Evolutionary conservation across 1,284 basidiomycete genomes (phyloP), one percentile per base, ranked within the genome.

Genomic region (Puccinia triticina): DNA sequence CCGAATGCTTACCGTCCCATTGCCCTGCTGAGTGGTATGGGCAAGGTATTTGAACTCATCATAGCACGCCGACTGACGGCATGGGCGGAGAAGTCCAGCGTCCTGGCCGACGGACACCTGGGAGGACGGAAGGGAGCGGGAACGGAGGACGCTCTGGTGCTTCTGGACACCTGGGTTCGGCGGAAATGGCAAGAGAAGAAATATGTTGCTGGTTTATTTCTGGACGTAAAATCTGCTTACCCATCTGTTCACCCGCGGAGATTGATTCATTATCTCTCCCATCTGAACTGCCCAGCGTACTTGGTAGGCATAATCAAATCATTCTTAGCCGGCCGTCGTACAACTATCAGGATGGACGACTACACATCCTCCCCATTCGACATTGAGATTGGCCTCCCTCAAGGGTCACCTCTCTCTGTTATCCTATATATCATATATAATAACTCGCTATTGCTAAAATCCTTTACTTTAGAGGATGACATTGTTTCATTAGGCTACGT

Each of bases 351-450:
- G 37, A 48, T 76, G 18, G 50, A 57, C 18, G n/a, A 57, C 55
- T 76, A 59, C 40, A 26, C 26, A 10, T 76, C 74, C 18, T 21
- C 10, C 59, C 48, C 50, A 4, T 55, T 55, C 23, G 26, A 14
- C 21, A 21, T 43, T 43, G 40, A 4, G 12, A 43, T 43, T 12
- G 40, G 40, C 40, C 40, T 43, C 40, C 40, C 40, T 57, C 14
- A 59, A 23, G 74, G 50, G 23, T 76, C 55, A 2, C 74, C 53
- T 11, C 40, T 76, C 1, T 76, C 74, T 23, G 50, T 59, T 59
- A 55, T 40, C 26, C 26, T 75, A n/a, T 75, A 75, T 55, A 57
- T 76, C 26, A 50, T 76, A 8, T 75, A 75, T 40, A 75, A 59
- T 32, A 16, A 50, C 21, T 32, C 74, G 10, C 37, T 76, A 5